A percentile compares a stretch with the other conserved stretches of the same genome.
These are phyloP conservation scores for Neolentinus lepideus DNA, from an alignment of 1,284 basidiomycete genomes.

Conservation along the genomic window DNA sequence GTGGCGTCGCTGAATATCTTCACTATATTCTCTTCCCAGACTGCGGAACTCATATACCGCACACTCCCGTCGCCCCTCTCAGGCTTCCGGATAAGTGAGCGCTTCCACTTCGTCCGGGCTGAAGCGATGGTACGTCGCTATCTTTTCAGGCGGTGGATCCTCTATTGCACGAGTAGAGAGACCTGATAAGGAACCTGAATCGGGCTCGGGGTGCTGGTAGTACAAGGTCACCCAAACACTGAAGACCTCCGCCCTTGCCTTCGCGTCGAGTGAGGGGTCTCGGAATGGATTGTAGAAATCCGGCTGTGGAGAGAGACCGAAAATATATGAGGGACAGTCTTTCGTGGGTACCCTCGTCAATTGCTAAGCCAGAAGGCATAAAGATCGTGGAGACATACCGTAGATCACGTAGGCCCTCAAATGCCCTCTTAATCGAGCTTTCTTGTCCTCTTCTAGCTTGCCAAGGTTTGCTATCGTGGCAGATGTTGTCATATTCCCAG, in stretches of 20 bases:
- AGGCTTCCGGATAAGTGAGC: slow-evolving; percentile 6
- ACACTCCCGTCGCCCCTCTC: slow-evolving; percentile 10
- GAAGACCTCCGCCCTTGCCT: slow-evolving; percentile 11
- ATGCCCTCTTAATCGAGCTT: slow-evolving; percentile 10
- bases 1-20: slow-evolving; percentile 8
- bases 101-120: neutral
- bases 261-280: slow-evolving; percentile 11
- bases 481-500: slow-evolving; percentile 12
- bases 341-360: neutral
- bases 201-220: slow-evolving; percentile 10
- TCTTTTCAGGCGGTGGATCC: slow-evolving; percentile 1
- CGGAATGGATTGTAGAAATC: slow-evolving; percentile 11
- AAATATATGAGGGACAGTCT: slow-evolving; percentile 12
- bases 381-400: slow-evolving; percentile 11
- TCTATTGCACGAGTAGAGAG: slow-evolving; percentile 4
- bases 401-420: slow-evolving; percentile 18
- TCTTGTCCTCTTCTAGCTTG: slow-evolving; percentile 11
- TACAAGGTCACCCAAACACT: slow-evolving; percentile 16
- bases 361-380: no score
- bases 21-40: slow-evolving; percentile 8
- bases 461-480: slow-evolving; percentile 18
- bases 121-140: slow-evolving; percentile 9
- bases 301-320: slow-evolving; percentile 9
- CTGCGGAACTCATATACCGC: slow-evolving; percentile 6
- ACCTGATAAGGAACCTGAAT: slow-evolving; percentile 4